Evolutionary conservation across 768 basidiomycete genomes (phyloP).

Genomic region (Rhodosporidiobolus odoratus): DNA sequence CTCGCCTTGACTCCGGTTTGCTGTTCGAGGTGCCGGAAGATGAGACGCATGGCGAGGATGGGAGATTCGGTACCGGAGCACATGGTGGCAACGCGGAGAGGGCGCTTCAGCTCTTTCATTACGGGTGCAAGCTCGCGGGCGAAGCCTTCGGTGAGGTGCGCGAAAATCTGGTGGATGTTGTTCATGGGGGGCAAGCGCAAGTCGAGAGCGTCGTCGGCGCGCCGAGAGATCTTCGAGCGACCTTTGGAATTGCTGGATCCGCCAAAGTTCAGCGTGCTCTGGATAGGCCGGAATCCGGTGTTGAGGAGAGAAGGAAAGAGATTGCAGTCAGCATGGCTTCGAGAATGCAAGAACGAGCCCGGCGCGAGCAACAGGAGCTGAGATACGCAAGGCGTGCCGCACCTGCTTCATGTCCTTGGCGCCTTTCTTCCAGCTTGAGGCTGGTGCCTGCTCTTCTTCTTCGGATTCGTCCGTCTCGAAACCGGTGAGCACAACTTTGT

Average conservation of each 20-base stretch:
- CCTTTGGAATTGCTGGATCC: neutral
- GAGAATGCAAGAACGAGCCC: too few species aligned
- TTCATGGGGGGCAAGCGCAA: slow-evolving; percentile 60
- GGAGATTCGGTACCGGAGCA: slow-evolving; percentile 91
- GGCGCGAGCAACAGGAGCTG: too few species aligned
- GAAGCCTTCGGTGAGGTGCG: slow-evolving; percentile 63
- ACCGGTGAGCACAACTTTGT: neutral
- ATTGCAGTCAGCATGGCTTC: too few species aligned
- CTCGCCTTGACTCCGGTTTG: slow-evolving; percentile 69
- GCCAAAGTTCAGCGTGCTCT: too few species aligned
- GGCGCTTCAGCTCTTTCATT: slow-evolving; percentile 53
- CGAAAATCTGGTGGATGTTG: slow-evolving; percentile 66
- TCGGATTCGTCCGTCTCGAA: neutral
- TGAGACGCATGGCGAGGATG: slow-evolving; percentile 77
- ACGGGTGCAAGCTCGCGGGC: slow-evolving; percentile 50
- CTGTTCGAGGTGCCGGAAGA: slow-evolving; percentile 67
- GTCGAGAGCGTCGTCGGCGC: slow-evolving; percentile 23
- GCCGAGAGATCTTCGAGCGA: neutral
- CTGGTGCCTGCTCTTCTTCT: neutral
- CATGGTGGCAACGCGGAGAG: slow-evolving; percentile 92
- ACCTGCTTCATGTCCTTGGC: neutral
- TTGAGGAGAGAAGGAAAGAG: too few species aligned
- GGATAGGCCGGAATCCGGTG: too few species aligned
- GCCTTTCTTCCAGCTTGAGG: neutral
- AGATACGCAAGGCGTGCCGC: neutral